Base-by-base conservation (phyloP, 441 rosid genomes). In the Populus hybrid region DNA sequence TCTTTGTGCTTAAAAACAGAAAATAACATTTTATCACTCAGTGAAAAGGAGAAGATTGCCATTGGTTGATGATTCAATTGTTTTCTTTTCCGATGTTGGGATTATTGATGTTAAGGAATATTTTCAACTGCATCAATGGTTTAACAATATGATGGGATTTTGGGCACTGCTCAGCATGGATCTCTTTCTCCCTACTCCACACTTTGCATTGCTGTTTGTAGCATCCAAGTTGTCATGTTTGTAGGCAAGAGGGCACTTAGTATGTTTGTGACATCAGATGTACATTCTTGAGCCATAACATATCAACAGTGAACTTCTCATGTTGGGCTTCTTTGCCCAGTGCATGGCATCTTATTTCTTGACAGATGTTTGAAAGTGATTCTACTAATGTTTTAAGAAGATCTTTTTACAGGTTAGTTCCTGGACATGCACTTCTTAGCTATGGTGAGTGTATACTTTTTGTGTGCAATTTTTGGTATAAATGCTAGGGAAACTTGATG, bases 361-460 rank as follows among this genome's bases (percentile, higher is more conserved):
- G 57, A 34, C 32, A 9, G 78, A n/a, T 35, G 11, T 40, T 64
- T n/a, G 32, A 57, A 36, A 16, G 32, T 64, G 30, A 16, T 61
- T 38, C 19, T 65, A 50, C 79, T 72, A 30, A 68, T 26, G n/a
- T 32, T 64, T 76, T n/a, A n/a, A 2, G 30, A 24, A 46, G 35
- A 11, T n/a, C 2, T 32, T 46, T 63, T 79, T 85, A 82, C 92
- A 95, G 99, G 85, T 83, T 95, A 77, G 88, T 92, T 83, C 95
- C 98, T 32, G 99, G 99, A 75, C 93, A 87, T 67, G 88, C 97
- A 57, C 88, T 88, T 78, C 89, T 88, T 73, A 95, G 99, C 86
- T 95, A 92, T 32, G 99, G 99, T 95, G 81, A 86, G 90, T 80
- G 46, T 73, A 71, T 40, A 36, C 73, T 74, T 66, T 40, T 63